Evolutionary conservation across 2,329 filamentous ascomycete genomes (phyloP), one percentile per base, ranked within the genome.

Genomic region (Cadophora malorum): DNA sequence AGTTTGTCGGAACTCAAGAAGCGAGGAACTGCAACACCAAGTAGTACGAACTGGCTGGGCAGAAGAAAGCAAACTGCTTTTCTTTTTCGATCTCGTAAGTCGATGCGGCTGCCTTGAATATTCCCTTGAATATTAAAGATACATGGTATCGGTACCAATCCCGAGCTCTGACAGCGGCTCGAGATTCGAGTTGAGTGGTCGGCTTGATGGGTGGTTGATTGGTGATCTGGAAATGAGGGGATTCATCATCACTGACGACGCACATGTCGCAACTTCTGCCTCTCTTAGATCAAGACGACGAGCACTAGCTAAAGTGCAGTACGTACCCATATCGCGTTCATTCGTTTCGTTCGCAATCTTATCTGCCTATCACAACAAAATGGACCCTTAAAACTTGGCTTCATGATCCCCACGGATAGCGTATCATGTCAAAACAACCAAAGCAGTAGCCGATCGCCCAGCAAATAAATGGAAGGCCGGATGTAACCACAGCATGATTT

Each of bases 201-300:
- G 58, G 28, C 21, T 21, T 31, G 33, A 16, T 23, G 56, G 35
- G 49, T 49, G 58, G 58, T 31, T 47, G 38, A 33, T 49, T 6
- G 23, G 14, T 61, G n/a, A 41, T 25, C 35, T 45, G 41, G 38
- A 62, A 49, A 33, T 49, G 60, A 63, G 45, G 59, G 49, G 47
- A 50, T 63, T 50, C 60, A 63, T 50, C 60, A 63, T 63, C 60
- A 50, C 41, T 50, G 38, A 50, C 58, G 38, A 61, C 45, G 38
- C 49, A 35, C 9, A 14, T 63, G 28, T 52, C 59, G 38, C 38
- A 47, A 33, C 25, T 45, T 28, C 59, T 45, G 23, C 41, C 41
- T 63, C 33, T 12, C 21, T 19, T 61, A 23, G 38, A 45, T 33
- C 23, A 49, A 61, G 33, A 25, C 21, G 10, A 45, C 41, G 4